Conservation (phyloP, 169 alveolate species). For the Cyclospora cayetanensis region DNA sequence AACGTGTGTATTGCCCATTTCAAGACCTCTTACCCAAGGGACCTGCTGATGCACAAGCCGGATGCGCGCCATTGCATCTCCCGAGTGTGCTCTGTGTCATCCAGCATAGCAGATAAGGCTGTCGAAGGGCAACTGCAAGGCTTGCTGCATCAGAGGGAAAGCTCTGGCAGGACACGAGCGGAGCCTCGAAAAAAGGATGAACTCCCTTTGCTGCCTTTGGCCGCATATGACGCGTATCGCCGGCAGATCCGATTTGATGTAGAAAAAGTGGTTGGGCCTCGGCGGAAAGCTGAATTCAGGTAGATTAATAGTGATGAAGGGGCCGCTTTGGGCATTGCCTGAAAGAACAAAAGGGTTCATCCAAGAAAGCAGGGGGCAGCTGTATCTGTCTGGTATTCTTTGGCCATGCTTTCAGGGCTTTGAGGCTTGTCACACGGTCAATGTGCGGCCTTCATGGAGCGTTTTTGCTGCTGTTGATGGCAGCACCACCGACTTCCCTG, state of each 20-base stretch:
- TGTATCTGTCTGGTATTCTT: neutral
- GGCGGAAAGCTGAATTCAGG: neutral
- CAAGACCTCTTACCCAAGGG: too few species aligned
- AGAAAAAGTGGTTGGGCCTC: neutral
- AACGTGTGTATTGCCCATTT: too few species aligned
- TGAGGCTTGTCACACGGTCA: neutral
- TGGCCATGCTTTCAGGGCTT: neutral
- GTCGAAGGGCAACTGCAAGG: neutral
- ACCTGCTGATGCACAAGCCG: too few species aligned
- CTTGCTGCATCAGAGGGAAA: neutral
- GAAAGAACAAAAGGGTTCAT: neutral
- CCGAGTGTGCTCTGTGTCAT: too few species aligned
- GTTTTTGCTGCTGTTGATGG: conserved; percentile 1
- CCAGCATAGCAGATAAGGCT: too few species aligned
- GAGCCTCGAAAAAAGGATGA: neutral
- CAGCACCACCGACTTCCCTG: conserved; percentile 27
- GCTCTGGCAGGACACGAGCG: neutral
- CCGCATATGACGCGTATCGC: neutral
- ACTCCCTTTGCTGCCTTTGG: neutral
- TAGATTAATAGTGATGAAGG: too few species aligned
- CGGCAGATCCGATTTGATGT: neutral
- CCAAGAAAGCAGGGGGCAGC: neutral
- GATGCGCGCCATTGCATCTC: too few species aligned
- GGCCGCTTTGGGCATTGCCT: too few species aligned
- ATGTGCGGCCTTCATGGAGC: neutral